phyloP scores from a whole-genome alignment of 2,329 filamentous ascomycete species.

The Hymenoscyphus infarciens region DNA sequence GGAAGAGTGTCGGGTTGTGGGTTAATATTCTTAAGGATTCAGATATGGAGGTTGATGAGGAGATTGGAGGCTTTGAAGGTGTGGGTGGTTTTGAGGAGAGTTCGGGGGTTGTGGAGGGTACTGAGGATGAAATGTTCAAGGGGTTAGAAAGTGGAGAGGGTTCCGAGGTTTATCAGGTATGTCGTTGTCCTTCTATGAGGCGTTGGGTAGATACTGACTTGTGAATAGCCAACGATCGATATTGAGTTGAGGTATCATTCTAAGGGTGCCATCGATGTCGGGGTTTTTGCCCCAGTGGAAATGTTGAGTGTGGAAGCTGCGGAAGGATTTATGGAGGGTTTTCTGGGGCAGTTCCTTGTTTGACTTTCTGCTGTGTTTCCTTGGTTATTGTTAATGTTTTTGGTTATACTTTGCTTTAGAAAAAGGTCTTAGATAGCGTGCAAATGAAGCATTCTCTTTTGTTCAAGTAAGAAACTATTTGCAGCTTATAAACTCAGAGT shows the following conservation, averaged over 20 bases:
- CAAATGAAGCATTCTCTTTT: too few relatives aligned
- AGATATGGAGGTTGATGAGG: background rate
- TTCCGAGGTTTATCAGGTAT: slow-evolving; percentile 27
- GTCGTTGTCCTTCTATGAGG: slow-evolving; percentile 12
- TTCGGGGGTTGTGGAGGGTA: slow-evolving; percentile 15
- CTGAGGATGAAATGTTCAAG: slow-evolving; percentile 7
- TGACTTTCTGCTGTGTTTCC: background rate
- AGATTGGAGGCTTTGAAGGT: slow-evolving; percentile 14
- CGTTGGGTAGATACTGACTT: slow-evolving; percentile 8
- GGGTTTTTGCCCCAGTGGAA: slow-evolving; percentile 30
- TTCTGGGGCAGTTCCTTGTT: slow-evolving; percentile 9
- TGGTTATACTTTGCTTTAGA: background rate
- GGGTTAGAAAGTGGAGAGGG: background rate
- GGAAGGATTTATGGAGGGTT: slow-evolving; percentile 23
- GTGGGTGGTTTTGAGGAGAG: slow-evolving; percentile 15
- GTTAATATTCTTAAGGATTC: slow-evolving; percentile 69
- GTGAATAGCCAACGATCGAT: slow-evolving; percentile 31
- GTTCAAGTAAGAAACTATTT: too few relatives aligned
- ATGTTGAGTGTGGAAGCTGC: slow-evolving; percentile 25
- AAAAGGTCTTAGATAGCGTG: too few relatives aligned
- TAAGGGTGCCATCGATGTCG: slow-evolving; percentile 27
- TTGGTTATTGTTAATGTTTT: background rate
- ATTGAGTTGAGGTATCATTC: slow-evolving; percentile 31
- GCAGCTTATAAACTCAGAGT: too few relatives aligned
- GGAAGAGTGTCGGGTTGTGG: slow-evolving; percentile 64